These are phyloP conservation scores for Marasmius fiardii DNA, from an alignment of 1,284 basidiomycete species.

Conservation along the genomic window DNA sequence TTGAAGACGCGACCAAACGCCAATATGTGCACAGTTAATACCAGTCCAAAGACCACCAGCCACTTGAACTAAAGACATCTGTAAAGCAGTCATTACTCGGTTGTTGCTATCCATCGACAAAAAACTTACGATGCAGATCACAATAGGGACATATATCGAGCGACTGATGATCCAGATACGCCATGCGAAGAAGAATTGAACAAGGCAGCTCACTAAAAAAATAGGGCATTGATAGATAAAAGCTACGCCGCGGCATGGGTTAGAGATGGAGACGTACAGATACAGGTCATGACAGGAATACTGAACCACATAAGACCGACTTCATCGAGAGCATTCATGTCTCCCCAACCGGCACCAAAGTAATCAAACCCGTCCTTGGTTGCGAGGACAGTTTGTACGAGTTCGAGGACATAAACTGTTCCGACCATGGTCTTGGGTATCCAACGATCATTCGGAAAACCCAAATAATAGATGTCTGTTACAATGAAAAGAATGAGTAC, in stretches of 20 bases:
- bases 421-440: conserved; percentile 19
- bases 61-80: not conserved
- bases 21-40: not conserved
- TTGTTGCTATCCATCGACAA: not conserved
- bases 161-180: conserved; percentile 14
- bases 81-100: too few species aligned
- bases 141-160: not conserved
- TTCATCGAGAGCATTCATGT: conserved; percentile 18
- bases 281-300: conserved; percentile 22
- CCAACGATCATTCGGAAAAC: conserved; percentile 21
- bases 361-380: conserved; percentile 22
- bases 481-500: too few species aligned
- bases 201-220: conserved; percentile 21
- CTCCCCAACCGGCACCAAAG: conserved; percentile 24
- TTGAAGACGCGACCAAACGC: not conserved
- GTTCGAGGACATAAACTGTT: conserved; percentile 16
- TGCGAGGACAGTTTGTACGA: conserved; percentile 21
- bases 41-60: not conserved
- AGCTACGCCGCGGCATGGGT: too few species aligned
- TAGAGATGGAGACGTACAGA: conserved; percentile 19
- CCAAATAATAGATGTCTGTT: conserved; percentile 26
- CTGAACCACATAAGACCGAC: conserved; percentile 23
- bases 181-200: conserved; percentile 27
- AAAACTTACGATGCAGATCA: not conserved
- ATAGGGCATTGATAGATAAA: not conserved